Percentiles rank a stretch among this genome's conserved stretches.
Evolutionary conservation across 2,329 filamentous ascomycete genomes (phyloP).

Genomic region (Alternaria sp.): DNA sequence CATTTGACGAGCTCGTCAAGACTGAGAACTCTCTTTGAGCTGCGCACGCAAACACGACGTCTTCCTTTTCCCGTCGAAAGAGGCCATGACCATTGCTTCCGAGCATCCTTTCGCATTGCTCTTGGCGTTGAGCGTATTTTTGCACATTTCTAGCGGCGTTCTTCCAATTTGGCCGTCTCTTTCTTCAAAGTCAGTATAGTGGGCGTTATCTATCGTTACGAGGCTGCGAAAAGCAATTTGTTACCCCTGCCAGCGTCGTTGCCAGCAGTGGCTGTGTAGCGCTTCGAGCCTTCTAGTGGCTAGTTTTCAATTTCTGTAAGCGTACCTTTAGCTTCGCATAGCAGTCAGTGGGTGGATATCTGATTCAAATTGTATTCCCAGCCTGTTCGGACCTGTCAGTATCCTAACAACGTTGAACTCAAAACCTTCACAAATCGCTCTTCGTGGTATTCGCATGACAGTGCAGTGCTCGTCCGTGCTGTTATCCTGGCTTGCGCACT

Average conservation of each 20-base stretch:
- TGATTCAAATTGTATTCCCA: background rate
- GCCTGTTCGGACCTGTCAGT: background rate
- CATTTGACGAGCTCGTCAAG: constrained; percentile 54
- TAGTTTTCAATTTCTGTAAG: constrained; percentile 4
- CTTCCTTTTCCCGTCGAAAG: background rate
- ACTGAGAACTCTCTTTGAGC: constrained; percentile 48
- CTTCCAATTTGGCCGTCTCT: constrained; percentile 7
- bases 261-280: background rate
- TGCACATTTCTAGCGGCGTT: constrained; percentile 34
- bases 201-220: constrained; percentile 20
- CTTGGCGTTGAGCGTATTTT: constrained; percentile 33
- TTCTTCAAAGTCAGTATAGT: constrained; percentile 2
- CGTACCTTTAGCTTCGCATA: constrained; percentile 18
- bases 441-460: background rate
- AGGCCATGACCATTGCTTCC: background rate
- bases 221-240: constrained; percentile 23
- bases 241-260: background rate
- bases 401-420: background rate
- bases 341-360: constrained; percentile 4
- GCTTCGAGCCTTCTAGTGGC: background rate
- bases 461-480: background rate
- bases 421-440: background rate
- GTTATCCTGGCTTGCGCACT: background rate
- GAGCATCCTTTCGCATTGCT: constrained; percentile 26
- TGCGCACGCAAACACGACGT: background rate